Evolutionary conservation across 768 basidiomycete species (phyloP), one percentile per base, ranked within the genome.

Genomic region (Floccularia luteovirens): DNA sequence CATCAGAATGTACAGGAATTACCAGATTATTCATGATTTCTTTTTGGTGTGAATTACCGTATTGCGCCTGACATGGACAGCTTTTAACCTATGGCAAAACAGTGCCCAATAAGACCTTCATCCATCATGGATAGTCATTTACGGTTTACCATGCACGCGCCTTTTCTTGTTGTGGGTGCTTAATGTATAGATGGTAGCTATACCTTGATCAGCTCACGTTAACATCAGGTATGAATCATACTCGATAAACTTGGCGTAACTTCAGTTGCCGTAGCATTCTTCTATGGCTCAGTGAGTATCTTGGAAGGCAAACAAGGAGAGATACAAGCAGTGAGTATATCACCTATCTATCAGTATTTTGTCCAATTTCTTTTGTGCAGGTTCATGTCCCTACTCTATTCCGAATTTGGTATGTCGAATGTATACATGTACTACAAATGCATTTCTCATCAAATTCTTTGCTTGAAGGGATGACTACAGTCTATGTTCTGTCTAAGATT

Each of bases 141-240:
- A n/a, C n/a, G n/a, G n/a, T n/a, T n/a, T n/a, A n/a, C n/a, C 32
- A 78, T 51, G 31, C 8, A 19, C 35, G 14, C 12, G 24, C 17
- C 20, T 4, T 41, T 22, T 23, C 24, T 35, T 14, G 2, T 24
- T 20, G 36, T 38, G 24, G 36, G 2, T 10, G 7, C 12, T 20
- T 13, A 32, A n/a, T 38, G 3, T 42, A 17, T 24, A 47, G 13
- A 30, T 39, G 31, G 35, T 53, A 83, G 85, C 85, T 89, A 4
- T 86, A 74, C 60, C 67, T 92, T 21, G 91, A 93, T 56, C 91
- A 94, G 61, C 73, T 75, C 4, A 50, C 87, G 10, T 63, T 89
- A 34, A 82, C 88, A 1, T 90, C 91, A 7, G 66, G 81, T 75
- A 47, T 44, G 64, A 49, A 8, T 2, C 3, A 27, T 34, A 22